phyloP scores from a whole-genome alignment of 1,284 basidiomycete species.

The Apiotrichum gamsii region DNA sequence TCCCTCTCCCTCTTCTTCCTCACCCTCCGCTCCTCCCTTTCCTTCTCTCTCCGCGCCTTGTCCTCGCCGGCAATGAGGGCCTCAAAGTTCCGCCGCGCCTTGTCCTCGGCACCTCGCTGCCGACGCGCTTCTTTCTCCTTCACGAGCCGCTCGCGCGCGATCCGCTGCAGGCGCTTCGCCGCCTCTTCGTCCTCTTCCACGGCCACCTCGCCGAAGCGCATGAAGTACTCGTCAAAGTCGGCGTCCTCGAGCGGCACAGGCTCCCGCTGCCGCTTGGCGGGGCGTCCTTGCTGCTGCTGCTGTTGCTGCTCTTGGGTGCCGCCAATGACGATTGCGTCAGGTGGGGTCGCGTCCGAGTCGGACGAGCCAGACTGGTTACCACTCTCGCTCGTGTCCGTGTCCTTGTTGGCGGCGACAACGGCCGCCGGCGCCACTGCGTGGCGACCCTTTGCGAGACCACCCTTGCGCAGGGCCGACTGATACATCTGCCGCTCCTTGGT shows the following conservation, averaged over 20 bases:
- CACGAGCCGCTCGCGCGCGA: conserved; percentile 26
- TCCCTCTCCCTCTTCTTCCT: not conserved
- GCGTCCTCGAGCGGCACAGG: conserved; percentile 22
- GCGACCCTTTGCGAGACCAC: conserved; percentile 33
- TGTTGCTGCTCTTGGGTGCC: conserved; percentile 24
- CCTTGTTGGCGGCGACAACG: conserved; percentile 1
- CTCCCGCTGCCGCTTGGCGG: conserved; percentile 1
- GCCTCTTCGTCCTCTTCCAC: conserved; percentile 27
- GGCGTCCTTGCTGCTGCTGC: not conserved
- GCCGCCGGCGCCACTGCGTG: conserved; percentile 10
- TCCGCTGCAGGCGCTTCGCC: conserved; percentile 23
- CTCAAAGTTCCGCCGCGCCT: conserved; percentile 25
- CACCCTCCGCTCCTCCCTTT: conserved; percentile 8
- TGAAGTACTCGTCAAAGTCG: conserved; percentile 39
- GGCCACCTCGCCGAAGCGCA: conserved; percentile 27
- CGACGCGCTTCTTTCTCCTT: conserved; percentile 25
- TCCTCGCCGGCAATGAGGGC: conserved; percentile 10
- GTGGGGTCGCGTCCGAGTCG: conserved; percentile 10
- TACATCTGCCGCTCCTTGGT: conserved; percentile 43
- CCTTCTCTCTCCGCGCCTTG: conserved; percentile 5
- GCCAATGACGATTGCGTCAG: conserved; percentile 37
- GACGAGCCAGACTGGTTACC: not conserved
- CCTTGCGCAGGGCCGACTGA: conserved; percentile 33
- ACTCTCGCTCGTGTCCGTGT: conserved; percentile 17
- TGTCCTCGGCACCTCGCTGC: conserved; percentile 20